These are phyloP conservation scores for Psilocybe sp. DNA, from an alignment of 768 basidiomycete species.

Conservation along the genomic window DNA sequence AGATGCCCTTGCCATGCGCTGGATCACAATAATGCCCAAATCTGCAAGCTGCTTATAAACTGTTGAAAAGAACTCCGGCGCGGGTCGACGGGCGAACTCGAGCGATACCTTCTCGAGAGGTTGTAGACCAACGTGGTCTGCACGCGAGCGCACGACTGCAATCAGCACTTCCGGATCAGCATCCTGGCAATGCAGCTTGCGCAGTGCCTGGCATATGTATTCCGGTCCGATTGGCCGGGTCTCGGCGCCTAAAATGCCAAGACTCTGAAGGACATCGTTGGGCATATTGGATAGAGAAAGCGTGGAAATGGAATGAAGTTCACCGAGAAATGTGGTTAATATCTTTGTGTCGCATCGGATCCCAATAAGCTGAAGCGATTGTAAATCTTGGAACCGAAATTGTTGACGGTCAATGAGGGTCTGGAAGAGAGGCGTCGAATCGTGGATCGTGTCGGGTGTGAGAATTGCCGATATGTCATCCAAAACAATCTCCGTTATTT, in stretches of 20 bases:
- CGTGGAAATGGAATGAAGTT: slow-evolving; percentile 19
- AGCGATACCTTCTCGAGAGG: slow-evolving; percentile 17
- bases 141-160: slow-evolving; percentile 17
- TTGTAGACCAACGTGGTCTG: background rate
- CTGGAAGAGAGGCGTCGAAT: slow-evolving; percentile 35
- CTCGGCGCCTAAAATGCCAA: background rate
- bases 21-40: too few species aligned
- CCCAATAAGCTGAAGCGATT: slow-evolving; percentile 27
- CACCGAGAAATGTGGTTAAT: slow-evolving; percentile 24
- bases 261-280: slow-evolving; percentile 21
- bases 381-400: slow-evolving; percentile 8
- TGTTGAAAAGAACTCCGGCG: background rate
- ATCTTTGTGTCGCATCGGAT: slow-evolving; percentile 18
- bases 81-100: slow-evolving; percentile 10
- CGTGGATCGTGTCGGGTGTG: slow-evolving; percentile 26
- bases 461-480: slow-evolving; percentile 46
- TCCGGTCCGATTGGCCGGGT: background rate
- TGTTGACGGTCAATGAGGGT: slow-evolving; percentile 21
- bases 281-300: slow-evolving; percentile 21
- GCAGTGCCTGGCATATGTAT: slow-evolving; percentile 19
- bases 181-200: slow-evolving; percentile 25
- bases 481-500: slow-evolving; percentile 33
- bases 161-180: slow-evolving; percentile 18
- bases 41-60: too few species aligned
- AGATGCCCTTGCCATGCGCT: too few species aligned